These are phyloP conservation scores for Oxytropis ochrocephala DNA, from an alignment of 306 rosid species.

Conservation along the genomic window DNA sequence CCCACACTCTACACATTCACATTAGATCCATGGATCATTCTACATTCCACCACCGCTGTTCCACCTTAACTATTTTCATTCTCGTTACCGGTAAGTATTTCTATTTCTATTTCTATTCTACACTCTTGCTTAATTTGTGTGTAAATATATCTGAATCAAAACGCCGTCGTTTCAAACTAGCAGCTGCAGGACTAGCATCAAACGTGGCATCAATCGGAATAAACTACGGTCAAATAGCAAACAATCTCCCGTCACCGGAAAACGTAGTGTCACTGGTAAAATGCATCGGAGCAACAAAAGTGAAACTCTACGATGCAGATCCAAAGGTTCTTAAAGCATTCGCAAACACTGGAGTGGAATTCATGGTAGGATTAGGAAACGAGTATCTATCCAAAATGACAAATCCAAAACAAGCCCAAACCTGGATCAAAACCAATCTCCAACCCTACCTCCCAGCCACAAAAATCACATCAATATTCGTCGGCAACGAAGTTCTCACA, in stretches of 20 bases:
- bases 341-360: slow-evolving; percentile 65
- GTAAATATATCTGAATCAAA: not conserved
- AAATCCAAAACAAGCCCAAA: slow-evolving; percentile 52
- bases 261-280: slow-evolving; percentile 57
- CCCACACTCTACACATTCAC: not conserved
- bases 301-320: slow-evolving; percentile 92
- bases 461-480: slow-evolving; percentile 74
- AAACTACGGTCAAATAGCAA: slow-evolving; percentile 91
- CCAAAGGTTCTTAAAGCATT: slow-evolving; percentile 70
- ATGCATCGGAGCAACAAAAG: slow-evolving; percentile 73
- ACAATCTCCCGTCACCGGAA: slow-evolving; percentile 73
- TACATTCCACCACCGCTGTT: slow-evolving; percentile 5
- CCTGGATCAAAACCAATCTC: slow-evolving; percentile 75
- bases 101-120: not conserved
- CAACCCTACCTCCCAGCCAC: slow-evolving; percentile 67
- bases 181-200: slow-evolving; percentile 9
- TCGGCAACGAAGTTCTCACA: slow-evolving; percentile 85
- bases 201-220: slow-evolving; percentile 53
- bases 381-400: slow-evolving; percentile 62
- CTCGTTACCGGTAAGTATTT: slow-evolving; percentile 21
- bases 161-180: not conserved
- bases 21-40: slow-evolving; percentile 36
- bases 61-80: not conserved
- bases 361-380: slow-evolving; percentile 76
- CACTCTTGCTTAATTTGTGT: no score